Evolutionary conservation across 2,329 filamentous ascomycete species (phyloP), one percentile per base, ranked within the genome.

Genomic region (Claviceps spartinae): DNA sequence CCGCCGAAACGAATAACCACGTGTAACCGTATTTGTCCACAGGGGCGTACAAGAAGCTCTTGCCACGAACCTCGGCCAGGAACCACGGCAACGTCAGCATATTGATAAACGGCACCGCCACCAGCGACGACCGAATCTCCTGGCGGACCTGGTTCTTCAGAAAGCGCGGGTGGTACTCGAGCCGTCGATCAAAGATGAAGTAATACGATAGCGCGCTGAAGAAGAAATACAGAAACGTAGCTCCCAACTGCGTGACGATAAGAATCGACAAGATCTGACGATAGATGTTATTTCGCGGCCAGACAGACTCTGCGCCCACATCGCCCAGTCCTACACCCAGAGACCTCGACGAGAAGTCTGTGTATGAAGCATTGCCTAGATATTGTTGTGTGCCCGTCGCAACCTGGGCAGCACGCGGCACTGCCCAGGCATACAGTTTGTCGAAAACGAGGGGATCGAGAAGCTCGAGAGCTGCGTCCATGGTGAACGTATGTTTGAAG

Each of bases 181-280:
- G 63, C 13, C 69, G 67, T 16, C 67, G 63, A 59, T 74, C 72
- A 55, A 72, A 74, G 52, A 90, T 71, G 68, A 87, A 80, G 67
- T 83, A 68, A 69, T 89, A 90, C 37, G 85, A 88, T 14, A 87
- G 69, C 40, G 79, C 74, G 24, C 84, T 81, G 63, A 80, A 85
- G 57, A 82, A 58, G 63, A 84, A 85, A 72, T 88, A 89, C 36
- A 66, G 59, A 11, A 50, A 49, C 14, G 66, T 62, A 51, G 67
- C 68, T 52, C 68, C 69, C 36, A 70, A 50, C 55, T 68, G 65
- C 22, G 68, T 69, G 50, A 71, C 56, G 56, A 67, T 49, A 11
- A 71, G 58, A 48, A 72, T 63, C 0, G 69, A 70, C 49, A 63
- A 58, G 58, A 58, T 56, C 52, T 72, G 69, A 50, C 69, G 69